Conservation (phyloP, 2,329 filamentous ascomycete species). For the Whalleya microplaca region DNA sequence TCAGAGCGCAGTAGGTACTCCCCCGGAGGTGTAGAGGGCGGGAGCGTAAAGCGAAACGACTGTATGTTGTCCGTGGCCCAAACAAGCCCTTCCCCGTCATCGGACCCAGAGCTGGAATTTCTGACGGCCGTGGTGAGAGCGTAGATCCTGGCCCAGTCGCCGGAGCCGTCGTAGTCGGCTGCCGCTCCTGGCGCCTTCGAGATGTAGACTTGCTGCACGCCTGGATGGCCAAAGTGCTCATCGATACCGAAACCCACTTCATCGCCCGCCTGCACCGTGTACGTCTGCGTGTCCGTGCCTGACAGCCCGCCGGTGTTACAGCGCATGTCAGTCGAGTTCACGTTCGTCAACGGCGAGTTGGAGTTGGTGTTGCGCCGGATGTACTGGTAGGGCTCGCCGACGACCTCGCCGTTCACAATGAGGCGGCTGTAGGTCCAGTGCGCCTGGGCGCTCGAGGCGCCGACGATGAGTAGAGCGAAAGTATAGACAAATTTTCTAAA, state of each 20-base stretch:
- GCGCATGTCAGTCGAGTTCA: conserved; percentile 26
- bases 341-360: conserved; percentile 24
- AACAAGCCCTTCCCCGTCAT: conserved; percentile 5
- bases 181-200: conserved; percentile 15
- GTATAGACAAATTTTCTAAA: neutral
- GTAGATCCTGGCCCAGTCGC: conserved; percentile 26
- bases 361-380: conserved; percentile 22
- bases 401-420: conserved; percentile 23
- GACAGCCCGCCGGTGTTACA: conserved; percentile 24
- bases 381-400: conserved; percentile 26
- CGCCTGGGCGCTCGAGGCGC: conserved; percentile 1
- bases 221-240: conserved; percentile 28
- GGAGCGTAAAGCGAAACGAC: conserved; percentile 23
- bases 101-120: neutral
- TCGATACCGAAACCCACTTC: conserved; percentile 24
- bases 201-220: conserved; percentile 27
- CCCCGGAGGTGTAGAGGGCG: conserved; percentile 19
- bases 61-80: conserved; percentile 28
- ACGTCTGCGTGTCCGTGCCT: conserved; percentile 10
- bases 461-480: conserved; percentile 1
- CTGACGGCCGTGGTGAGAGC: conserved; percentile 14
- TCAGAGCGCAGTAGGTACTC: conserved; percentile 31
- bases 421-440: conserved; percentile 28
- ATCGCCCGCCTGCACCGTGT: conserved; percentile 15
- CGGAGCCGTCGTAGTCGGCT: conserved; percentile 21